Base-by-base conservation (phyloP, 1,139 yeast genomes). In the Yamadazyma atlantica region DNA sequence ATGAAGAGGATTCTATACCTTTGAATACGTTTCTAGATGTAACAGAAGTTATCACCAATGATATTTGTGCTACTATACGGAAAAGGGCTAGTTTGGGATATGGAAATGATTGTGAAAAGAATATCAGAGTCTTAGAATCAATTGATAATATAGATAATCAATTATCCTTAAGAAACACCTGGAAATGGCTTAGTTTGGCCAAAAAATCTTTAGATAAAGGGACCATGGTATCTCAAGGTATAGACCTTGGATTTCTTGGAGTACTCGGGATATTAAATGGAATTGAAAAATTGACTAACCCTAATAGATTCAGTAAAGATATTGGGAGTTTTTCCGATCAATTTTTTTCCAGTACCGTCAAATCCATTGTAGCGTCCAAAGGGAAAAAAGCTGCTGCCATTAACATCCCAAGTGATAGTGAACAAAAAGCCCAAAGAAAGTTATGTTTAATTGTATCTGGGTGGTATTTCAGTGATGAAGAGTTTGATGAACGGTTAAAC, bases 191-290 rank as follows among this genome's bases (percentile, higher is more conserved):
- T 19, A 76, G 80, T 6, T 75, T 85, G 35, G 89, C 95, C 0
- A 73, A 78, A 42, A 78, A 76, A 35, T 75, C 88, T 1, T 80
- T 83, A 13, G 78, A 75, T 22, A 79, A 83, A 37, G 87, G 87
- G 0, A 69, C 82, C 2, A 82, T 86, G 87, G 66, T 77, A 1
- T 73, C 83, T 1, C 82, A 79, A 18, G 73, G 74, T 7, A 65
- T 87, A 22, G 97, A 92, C 56, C 71, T 92, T 28, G 94, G 95
- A 2, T 89, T 78, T 57, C 84, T 85, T 50, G 98, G 97, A 6
- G 94, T 90, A 1, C 60, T 80, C 25, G 96, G 96, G 11, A 81
- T 90, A 28, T 92, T 97, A 97, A 81, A 80, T 48, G 95, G 96
- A 13, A 73, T 77, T 8, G 75, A 74, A 3, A 87, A 84, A 26